Evolutionary conservation across 352 stramenopile genomes (phyloP).

Genomic region (Phytophthora sp.): DNA sequence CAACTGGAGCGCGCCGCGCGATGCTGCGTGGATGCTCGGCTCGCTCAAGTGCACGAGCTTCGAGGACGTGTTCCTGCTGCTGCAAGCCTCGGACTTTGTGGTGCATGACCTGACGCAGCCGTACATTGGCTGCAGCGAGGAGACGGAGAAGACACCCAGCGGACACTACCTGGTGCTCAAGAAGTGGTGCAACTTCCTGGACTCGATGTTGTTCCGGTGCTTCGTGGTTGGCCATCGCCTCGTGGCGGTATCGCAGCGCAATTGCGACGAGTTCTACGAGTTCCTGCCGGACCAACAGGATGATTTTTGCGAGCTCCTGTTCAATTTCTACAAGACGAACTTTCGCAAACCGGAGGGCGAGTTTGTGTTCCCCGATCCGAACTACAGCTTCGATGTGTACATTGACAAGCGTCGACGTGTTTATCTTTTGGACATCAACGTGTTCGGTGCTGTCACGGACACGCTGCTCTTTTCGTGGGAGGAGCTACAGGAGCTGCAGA

Average conservation of each 20-base stretch:
- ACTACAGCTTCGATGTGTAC: slow-evolving; percentile 95
- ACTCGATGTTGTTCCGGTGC: slow-evolving; percentile 96
- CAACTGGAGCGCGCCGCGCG: slow-evolving; percentile 94
- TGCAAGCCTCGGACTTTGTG: slow-evolving; percentile 89
- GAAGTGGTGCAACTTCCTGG: slow-evolving; percentile 95
- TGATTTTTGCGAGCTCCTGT: slow-evolving; percentile 67
- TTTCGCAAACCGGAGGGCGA: slow-evolving; percentile 33
- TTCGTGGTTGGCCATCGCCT: slow-evolving; percentile 87
- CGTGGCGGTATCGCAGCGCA: slow-evolving; percentile 91
- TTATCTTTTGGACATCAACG: slow-evolving; percentile 96
- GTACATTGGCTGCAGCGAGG: slow-evolving; percentile 69
- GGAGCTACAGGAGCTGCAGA: slow-evolving; percentile 65
- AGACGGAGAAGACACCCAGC: slow-evolving; percentile 7
- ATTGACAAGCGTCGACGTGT: slow-evolving; percentile 92
- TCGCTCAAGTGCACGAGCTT: slow-evolving; percentile 80
- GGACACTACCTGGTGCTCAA: slow-evolving; percentile 89
- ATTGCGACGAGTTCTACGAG: slow-evolving; percentile 92
- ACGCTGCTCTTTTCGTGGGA: slow-evolving; percentile 94
- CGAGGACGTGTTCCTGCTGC: slow-evolving; percentile 84
- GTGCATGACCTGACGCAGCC: slow-evolving; percentile 90
- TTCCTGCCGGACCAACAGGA: slow-evolving; percentile 87
- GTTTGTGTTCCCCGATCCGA: slow-evolving; percentile 65
- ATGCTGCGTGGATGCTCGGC: slow-evolving; percentile 93
- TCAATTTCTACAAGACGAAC: slow-evolving; percentile 63
- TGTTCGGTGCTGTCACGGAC: slow-evolving; percentile 93